phyloP scores from a whole-genome alignment of 2,329 filamentous ascomycete species.

The Cladosporium sp. region DNA sequence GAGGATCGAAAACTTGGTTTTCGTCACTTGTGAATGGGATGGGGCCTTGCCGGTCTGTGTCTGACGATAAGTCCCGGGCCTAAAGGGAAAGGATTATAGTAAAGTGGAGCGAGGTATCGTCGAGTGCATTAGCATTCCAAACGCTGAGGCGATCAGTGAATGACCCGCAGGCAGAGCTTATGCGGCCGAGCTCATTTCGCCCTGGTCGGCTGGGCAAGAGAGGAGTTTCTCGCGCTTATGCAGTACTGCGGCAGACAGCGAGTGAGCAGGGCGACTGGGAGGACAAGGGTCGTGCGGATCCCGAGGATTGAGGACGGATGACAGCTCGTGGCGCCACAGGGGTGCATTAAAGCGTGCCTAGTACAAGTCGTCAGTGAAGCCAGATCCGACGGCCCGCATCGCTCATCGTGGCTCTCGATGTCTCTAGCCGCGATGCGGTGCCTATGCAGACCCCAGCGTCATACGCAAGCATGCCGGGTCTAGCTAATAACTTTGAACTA shows the following conservation, averaged over 20 bases:
- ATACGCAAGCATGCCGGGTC: slow-evolving; percentile 10
- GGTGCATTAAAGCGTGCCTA: slow-evolving; percentile 3
- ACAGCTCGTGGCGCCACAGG: slow-evolving; percentile 13
- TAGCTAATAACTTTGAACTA: not conserved
- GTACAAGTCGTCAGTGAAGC: slow-evolving; percentile 9
- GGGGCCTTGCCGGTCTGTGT: not conserved
- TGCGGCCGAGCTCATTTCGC: slow-evolving; percentile 9
- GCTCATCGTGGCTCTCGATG: slow-evolving; percentile 7
- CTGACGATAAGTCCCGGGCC: slow-evolving; percentile 1
- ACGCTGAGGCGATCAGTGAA: slow-evolving; percentile 11
- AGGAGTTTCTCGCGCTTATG: slow-evolving; percentile 11
- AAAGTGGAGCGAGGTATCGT: slow-evolving; percentile 7
- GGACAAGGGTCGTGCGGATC: slow-evolving; percentile 13
- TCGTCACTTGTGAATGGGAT: not conserved
- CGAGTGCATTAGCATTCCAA: slow-evolving; percentile 1
- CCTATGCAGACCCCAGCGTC: slow-evolving; percentile 8
- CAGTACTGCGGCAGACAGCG: slow-evolving; percentile 10
- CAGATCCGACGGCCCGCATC: slow-evolving; percentile 13
- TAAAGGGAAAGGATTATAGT: not conserved
- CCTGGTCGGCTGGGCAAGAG: slow-evolving; percentile 6
- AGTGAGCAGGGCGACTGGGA: slow-evolving; percentile 9
- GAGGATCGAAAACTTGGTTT: not conserved
- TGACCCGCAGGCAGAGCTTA: slow-evolving; percentile 10
- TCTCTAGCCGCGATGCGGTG: slow-evolving; percentile 2
- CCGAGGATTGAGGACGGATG: slow-evolving; percentile 8